phyloP scores from a whole-genome alignment of 2,329 filamentous ascomycete genomes.

The Colletotrichum sp. region DNA sequence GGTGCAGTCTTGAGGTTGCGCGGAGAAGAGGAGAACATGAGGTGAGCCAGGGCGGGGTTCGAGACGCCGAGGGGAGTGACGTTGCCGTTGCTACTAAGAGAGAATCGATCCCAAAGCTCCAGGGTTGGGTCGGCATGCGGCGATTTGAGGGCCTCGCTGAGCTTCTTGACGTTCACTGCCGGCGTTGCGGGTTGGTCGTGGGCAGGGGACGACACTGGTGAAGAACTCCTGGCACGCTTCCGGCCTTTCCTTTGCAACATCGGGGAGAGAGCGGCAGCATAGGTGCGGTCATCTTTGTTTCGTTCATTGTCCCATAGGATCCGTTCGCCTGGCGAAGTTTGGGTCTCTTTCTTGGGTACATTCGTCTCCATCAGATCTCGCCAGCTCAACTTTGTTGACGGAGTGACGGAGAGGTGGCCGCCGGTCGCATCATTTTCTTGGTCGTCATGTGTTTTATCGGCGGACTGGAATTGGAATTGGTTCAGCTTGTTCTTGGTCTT shows the following conservation, averaged over 20 bases:
- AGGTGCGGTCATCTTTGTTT: conserved; percentile 46
- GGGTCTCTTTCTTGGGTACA: conserved; percentile 47
- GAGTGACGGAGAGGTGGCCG: conserved; percentile 20
- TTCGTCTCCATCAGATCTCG: conserved; percentile 60
- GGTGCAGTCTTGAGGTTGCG: conserved; percentile 54
- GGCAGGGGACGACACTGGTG: conserved; percentile 72
- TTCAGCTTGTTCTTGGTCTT: conserved; percentile 66
- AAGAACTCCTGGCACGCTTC: conserved; percentile 78
- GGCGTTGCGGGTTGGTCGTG: conserved; percentile 46
- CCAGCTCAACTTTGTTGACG: conserved; percentile 49
- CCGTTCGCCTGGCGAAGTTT: conserved; percentile 63
- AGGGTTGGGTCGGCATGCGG: conserved; percentile 74
- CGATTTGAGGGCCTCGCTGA: conserved; percentile 65
- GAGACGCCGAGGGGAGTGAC: conserved; percentile 47
- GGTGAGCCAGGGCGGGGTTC: conserved; percentile 65
- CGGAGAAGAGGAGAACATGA: conserved; percentile 75
- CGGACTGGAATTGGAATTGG: conserved; percentile 58
- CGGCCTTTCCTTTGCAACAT: conserved; percentile 56
- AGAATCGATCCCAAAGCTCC: conserved; percentile 80
- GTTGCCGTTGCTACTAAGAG: conserved; percentile 52
- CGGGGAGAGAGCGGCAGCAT: conserved; percentile 48
- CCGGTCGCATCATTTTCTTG: conserved; percentile 19
- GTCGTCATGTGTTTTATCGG: conserved; percentile 25
- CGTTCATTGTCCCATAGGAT: conserved; percentile 64
- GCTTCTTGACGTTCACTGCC: conserved; percentile 61